A percentile compares a stretch with the other conserved stretches of the same genome.
phyloP scores from a whole-genome alignment of 2,329 filamentous ascomycete species.

The Pseudogymnoascus sp. region DNA sequence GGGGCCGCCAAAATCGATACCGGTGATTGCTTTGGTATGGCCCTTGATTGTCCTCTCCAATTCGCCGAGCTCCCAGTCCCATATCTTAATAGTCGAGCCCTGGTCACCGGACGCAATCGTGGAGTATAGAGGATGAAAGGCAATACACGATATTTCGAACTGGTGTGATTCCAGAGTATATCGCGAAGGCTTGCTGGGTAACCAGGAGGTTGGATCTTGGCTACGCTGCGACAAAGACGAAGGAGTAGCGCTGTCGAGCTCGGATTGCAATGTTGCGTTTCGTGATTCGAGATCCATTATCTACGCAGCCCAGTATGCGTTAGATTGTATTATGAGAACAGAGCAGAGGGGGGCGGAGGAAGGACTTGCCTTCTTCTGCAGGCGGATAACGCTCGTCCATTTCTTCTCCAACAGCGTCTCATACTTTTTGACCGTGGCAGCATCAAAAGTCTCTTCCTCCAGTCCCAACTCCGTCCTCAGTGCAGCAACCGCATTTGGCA shows the following conservation, averaged over 20 bases:
- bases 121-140: slow-evolving; percentile 88
- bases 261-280: slow-evolving; percentile 65
- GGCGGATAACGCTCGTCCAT: slow-evolving; percentile 84
- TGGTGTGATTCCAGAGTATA: slow-evolving; percentile 81
- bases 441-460: slow-evolving; percentile 60
- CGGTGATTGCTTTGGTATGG: slow-evolving; percentile 80
- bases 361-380: slow-evolving; percentile 74
- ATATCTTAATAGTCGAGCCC: slow-evolving; percentile 91
- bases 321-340: slow-evolving; percentile 12
- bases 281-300: slow-evolving; percentile 89
- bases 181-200: slow-evolving; percentile 73
- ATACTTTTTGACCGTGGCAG: slow-evolving; percentile 78
- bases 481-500: slow-evolving; percentile 58
- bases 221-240: slow-evolving; percentile 67
- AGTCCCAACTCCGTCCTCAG: slow-evolving; percentile 66
- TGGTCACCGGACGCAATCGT: slow-evolving; percentile 86
- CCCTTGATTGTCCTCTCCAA: slow-evolving; percentile 85
- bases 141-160: slow-evolving; percentile 73
- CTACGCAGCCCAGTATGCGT: slow-evolving; percentile 37
- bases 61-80: slow-evolving; percentile 94
- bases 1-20: slow-evolving; percentile 85
- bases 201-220: slow-evolving; percentile 78
- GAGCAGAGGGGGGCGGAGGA: slow-evolving; percentile 13
- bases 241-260: slow-evolving; percentile 77
- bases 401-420: slow-evolving; percentile 89